A percentile compares a stretch with the other conserved stretches of the same genome.
phyloP scores from a whole-genome alignment of 2,329 filamentous ascomycete species.

The Colletotrichum sidae region DNA sequence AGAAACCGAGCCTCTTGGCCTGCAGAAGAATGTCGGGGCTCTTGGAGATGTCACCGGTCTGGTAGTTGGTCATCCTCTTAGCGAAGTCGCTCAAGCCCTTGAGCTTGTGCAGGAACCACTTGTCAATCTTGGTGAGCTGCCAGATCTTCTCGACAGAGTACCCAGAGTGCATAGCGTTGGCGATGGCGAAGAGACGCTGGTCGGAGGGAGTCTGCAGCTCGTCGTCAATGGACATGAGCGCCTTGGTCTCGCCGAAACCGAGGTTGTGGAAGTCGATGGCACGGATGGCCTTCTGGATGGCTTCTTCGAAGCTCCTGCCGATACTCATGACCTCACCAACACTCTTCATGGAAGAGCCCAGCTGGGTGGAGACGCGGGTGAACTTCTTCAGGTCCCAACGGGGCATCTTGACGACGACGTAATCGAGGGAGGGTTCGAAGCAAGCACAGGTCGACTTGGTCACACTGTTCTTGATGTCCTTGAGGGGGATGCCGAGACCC shows the following conservation, averaged over 20 bases:
- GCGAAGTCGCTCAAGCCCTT: constrained; percentile 92
- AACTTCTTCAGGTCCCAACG: constrained; percentile 99
- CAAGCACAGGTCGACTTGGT: constrained; percentile 96
- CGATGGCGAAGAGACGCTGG: constrained; percentile 96
- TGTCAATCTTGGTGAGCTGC: constrained; percentile 98
- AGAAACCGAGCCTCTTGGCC: constrained; percentile 95
- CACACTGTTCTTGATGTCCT: constrained; percentile 96
- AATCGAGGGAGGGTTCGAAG: constrained; percentile 98
- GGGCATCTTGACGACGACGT: constrained; percentile 98
- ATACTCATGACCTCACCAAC: constrained; percentile 99
- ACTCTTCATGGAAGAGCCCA: constrained; percentile 99
- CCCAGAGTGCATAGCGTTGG: constrained; percentile 94
- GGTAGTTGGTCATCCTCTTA: constrained; percentile 79
- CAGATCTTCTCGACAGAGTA: constrained; percentile 97
- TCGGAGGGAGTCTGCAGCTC: constrained; percentile 98
- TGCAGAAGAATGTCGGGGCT: constrained; percentile 76
- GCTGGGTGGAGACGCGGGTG: constrained; percentile 92
- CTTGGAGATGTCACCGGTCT: constrained; percentile 71
- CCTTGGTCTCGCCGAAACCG: constrained; percentile 91
- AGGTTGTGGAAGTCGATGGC: constrained; percentile 95
- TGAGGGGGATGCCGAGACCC: constrained; percentile 92
- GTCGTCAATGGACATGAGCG: constrained; percentile 94
- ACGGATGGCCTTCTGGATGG: constrained; percentile 97
- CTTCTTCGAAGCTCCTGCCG: constrained; percentile 95
- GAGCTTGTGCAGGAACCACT: constrained; percentile 95